Percentiles rank a stretch among this genome's conserved stretches.
phyloP scores from a whole-genome alignment of 805 yeast species.

The Candida methanosorbosa region DNA sequence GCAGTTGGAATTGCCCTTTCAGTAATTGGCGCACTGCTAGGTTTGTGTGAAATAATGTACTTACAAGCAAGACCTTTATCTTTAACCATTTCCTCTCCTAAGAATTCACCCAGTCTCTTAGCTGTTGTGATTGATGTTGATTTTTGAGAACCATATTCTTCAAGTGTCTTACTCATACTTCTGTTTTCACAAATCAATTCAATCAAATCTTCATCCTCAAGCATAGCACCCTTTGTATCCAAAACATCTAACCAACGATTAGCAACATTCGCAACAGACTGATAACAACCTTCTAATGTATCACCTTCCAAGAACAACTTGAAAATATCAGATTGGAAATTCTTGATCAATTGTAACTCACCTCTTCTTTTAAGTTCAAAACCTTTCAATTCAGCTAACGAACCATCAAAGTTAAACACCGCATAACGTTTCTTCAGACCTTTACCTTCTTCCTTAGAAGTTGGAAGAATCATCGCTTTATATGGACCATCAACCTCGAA shows the following conservation, averaged over 20 bases:
- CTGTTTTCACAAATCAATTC: slow-evolving; percentile 94
- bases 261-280: slow-evolving; percentile 86
- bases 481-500: slow-evolving; percentile 99
- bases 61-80: slow-evolving; percentile 95
- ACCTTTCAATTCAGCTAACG: slow-evolving; percentile 92
- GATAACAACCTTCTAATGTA: slow-evolving; percentile 71
- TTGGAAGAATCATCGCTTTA: slow-evolving; percentile 93
- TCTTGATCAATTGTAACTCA: slow-evolving; percentile 85
- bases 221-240: slow-evolving; percentile 75
- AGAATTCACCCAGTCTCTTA: slow-evolving; percentile 81
- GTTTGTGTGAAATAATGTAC: slow-evolving; percentile 80
- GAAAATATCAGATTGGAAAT: slow-evolving; percentile 92
- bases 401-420: slow-evolving; percentile 90
- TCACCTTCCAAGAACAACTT: slow-evolving; percentile 83
- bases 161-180: slow-evolving; percentile 86
- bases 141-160: slow-evolving; percentile 83
- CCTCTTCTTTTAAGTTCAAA: slow-evolving; percentile 96
- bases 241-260: slow-evolving; percentile 93
- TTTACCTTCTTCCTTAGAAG: slow-evolving; percentile 95
- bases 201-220: slow-evolving; percentile 90
- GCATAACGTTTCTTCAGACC: slow-evolving; percentile 96
- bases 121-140: slow-evolving; percentile 97
- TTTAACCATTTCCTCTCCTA: slow-evolving; percentile 94
- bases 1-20: slow-evolving; percentile 97
- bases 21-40: slow-evolving; percentile 81